Percentiles rank a stretch among this genome's conserved stretches.
These are phyloP conservation scores for Apophysomyces elegans DNA, from an alignment of 371 early-diverging fungal species.

Conservation along the genomic window DNA sequence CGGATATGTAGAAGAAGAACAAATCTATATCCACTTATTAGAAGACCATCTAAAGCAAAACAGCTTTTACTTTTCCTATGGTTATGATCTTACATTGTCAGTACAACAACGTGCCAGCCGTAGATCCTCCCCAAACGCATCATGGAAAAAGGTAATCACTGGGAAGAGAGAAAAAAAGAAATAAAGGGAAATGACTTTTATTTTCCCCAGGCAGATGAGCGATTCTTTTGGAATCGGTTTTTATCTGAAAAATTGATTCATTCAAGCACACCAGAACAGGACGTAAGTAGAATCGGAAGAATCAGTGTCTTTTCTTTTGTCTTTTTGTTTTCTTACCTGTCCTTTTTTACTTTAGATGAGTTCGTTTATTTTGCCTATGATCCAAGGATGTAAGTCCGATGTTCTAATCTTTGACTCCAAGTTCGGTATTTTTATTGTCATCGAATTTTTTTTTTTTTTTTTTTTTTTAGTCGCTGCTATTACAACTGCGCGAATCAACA, in stretches of 20 bases:
- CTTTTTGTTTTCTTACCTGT: not conserved
- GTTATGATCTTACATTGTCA: constrained; percentile 79
- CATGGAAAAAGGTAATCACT: constrained; percentile 41
- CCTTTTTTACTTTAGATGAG: constrained; percentile 48
- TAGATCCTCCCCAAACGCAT: not conserved
- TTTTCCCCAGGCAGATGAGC: constrained; percentile 67
- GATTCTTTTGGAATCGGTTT: constrained; percentile 91
- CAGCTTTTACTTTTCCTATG: constrained; percentile 84
- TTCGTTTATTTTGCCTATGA: constrained; percentile 85
- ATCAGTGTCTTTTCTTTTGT: not conserved
- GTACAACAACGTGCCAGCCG: constrained; percentile 70
- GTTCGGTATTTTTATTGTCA: not conserved
- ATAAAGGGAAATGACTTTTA: not conserved
- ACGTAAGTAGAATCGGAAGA: constrained; percentile 38
- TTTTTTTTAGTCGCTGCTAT: constrained; percentile 56
- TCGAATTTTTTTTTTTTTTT: not conserved
- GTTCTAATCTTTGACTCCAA: too few relatives aligned
- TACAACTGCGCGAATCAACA: constrained; percentile 52
- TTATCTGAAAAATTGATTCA: constrained; percentile 67
- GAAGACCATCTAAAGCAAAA: constrained; percentile 64
- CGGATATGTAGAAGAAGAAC: constrained; percentile 65
- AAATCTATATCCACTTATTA: constrained; percentile 70
- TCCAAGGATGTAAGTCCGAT: constrained; percentile 83
- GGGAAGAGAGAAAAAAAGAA: not conserved
- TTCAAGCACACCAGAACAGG: constrained; percentile 19